Evolutionary conservation across 2,329 filamentous ascomycete species (phyloP).

Genomic region (Aspergillus oerlinghausenensis): DNA sequence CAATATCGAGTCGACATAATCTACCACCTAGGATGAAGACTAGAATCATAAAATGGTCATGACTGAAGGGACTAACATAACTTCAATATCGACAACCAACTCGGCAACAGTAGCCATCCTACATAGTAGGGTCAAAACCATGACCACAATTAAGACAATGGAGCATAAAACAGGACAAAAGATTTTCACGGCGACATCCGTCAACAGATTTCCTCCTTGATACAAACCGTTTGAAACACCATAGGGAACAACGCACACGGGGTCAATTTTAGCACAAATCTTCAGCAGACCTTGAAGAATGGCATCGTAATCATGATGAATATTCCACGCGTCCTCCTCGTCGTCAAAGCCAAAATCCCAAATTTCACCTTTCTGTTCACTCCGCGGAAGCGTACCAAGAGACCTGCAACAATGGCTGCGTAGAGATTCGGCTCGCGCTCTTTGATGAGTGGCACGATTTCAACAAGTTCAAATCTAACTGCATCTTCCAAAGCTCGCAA

Average conservation of each 20-base stretch:
- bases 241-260: neutral
- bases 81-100: no score
- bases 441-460: neutral
- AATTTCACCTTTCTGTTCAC: neutral
- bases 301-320: neutral
- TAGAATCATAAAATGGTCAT: no score
- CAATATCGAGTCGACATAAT: no score
- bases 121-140: no score
- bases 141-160: no score
- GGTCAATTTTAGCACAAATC: neutral
- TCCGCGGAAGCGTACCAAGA: neutral
- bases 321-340: neutral
- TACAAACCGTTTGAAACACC: accelerated
- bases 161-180: no score
- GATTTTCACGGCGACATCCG: no score
- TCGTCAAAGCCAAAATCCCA: neutral
- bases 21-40: no score
- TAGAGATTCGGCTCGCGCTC: neutral
- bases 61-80: no score
- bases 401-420: neutral
- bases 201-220: neutral
- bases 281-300: neutral
- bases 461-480: neutral
- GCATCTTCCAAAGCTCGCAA: neutral
- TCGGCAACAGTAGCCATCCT: no score